Percentiles rank a stretch among this genome's conserved stretches.
Evolutionary conservation across 2,329 filamentous ascomycete species (phyloP).

Genomic region (Diplodia intermedia): DNA sequence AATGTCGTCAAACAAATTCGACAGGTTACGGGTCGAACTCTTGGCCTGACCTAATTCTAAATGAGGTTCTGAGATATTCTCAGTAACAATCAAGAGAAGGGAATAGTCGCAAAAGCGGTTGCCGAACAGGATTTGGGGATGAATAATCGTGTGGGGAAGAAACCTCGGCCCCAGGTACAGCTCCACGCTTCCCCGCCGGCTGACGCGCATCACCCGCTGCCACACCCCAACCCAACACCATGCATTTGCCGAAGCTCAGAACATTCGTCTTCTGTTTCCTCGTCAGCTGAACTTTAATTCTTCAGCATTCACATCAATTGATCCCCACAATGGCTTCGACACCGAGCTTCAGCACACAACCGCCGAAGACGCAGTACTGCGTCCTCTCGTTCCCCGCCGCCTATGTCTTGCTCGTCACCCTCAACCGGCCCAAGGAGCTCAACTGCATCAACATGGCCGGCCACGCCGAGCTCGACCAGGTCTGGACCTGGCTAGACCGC

Average conservation of each 20-base stretch:
- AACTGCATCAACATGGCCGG: constrained; percentile 36
- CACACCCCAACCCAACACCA: constrained; percentile 5
- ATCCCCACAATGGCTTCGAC: background rate
- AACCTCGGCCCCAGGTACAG: constrained; percentile 17
- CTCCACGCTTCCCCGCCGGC: constrained; percentile 27
- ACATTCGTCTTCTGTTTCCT: background rate
- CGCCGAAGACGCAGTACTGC: constrained; percentile 27
- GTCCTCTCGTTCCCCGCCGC: constrained; percentile 31
- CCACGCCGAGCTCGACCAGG: constrained; percentile 33
- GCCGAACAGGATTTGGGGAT: background rate
- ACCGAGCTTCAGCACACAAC: constrained; percentile 21
- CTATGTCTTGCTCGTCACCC: constrained; percentile 34
- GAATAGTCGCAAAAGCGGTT: background rate
- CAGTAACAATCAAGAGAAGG: background rate
- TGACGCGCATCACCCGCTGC: constrained; percentile 11
- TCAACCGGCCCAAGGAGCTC: constrained; percentile 35
- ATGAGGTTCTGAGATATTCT: background rate
- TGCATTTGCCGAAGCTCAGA: constrained; percentile 7
- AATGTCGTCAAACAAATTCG: too few relatives aligned
- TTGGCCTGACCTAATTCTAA: background rate
- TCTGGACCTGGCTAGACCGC: constrained; percentile 34
- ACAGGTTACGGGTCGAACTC: background rate
- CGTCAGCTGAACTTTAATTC: background rate
- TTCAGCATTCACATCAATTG: background rate
- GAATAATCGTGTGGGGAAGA: constrained; percentile 24